Evolutionary conservation across 2,329 filamentous ascomycete genomes (phyloP).

Genomic region (Exophiala mesophila): DNA sequence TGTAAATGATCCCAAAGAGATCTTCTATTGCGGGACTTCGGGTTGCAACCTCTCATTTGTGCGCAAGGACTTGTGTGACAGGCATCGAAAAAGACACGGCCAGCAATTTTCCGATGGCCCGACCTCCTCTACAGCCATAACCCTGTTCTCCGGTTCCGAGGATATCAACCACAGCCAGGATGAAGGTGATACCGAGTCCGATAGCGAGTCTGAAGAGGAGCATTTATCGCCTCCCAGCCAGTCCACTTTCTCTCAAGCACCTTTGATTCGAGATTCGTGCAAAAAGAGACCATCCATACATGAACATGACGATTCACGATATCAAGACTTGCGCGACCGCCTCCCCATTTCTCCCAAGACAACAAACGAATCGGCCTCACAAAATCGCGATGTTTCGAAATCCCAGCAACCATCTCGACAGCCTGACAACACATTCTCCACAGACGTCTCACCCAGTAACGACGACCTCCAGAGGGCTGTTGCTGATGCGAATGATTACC

Average conservation of each 20-base stretch:
- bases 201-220: constrained; percentile 1
- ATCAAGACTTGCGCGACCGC: neutral
- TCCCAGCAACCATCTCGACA: neutral
- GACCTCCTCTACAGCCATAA: neutral
- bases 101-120: neutral
- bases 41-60: constrained; percentile 5
- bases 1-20: constrained; percentile 4
- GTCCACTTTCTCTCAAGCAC: neutral
- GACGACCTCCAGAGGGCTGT: constrained; percentile 2
- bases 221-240: neutral
- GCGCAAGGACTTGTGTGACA: constrained; percentile 4
- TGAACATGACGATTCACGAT: constrained; percentile 1
- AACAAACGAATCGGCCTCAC: neutral
- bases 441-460: neutral
- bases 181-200: neutral
- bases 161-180: neutral
- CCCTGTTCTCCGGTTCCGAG: too few species aligned
- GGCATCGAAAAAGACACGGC: constrained; percentile 3
- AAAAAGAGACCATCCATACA: neutral
- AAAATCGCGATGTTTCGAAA: neutral
- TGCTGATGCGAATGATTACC: constrained; percentile 3
- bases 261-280: neutral
- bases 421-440: neutral
- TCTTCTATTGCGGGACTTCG: constrained; percentile 1
- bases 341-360: neutral